These are phyloP conservation scores for Diaporthe batatas DNA, from an alignment of 2,329 filamentous ascomycete species.

Conservation along the genomic window DNA sequence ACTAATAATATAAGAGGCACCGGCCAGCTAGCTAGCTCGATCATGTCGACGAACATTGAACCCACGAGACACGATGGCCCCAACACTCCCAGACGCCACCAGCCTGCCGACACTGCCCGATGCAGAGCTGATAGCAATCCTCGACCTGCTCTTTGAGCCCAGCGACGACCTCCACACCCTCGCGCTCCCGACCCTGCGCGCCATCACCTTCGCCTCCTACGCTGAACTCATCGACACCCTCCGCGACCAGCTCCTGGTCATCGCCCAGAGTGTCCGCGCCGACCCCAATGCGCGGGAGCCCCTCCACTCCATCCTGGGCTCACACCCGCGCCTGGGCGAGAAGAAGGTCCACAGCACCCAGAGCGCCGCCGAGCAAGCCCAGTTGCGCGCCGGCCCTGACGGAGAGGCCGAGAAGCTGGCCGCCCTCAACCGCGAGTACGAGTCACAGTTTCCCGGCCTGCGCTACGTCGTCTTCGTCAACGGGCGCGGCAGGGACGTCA, in stretches of 20 bases:
- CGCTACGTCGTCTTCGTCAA: conserved; percentile 95
- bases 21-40: background rate
- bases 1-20: background rate
- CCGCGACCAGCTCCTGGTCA: conserved; percentile 70
- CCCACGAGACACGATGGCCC: conserved; percentile 30
- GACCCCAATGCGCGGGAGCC: conserved; percentile 62
- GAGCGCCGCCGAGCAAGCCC: conserved; percentile 85
- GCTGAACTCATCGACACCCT: conserved; percentile 76
- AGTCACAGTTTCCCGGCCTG: conserved; percentile 83
- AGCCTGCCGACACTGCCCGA: conserved; percentile 69
- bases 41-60: too few species aligned
- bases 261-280: conserved; percentile 63
- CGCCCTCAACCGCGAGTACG: conserved; percentile 81
- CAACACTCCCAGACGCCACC: conserved; percentile 68
- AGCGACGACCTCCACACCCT: conserved; percentile 80
- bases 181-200: conserved; percentile 74
- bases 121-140: conserved; percentile 65
- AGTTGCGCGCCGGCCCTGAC: conserved; percentile 71
- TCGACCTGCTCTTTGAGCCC: conserved; percentile 89
- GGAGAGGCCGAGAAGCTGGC: conserved; percentile 71
- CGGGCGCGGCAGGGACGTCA: conserved; percentile 77
- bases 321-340: conserved; percentile 87
- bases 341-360: conserved; percentile 86
- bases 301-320: conserved; percentile 80
- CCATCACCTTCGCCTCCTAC: conserved; percentile 74